Base-by-base conservation (phyloP, 2,329 filamentous ascomycete species). In the Aureobasidium sp. region DNA sequence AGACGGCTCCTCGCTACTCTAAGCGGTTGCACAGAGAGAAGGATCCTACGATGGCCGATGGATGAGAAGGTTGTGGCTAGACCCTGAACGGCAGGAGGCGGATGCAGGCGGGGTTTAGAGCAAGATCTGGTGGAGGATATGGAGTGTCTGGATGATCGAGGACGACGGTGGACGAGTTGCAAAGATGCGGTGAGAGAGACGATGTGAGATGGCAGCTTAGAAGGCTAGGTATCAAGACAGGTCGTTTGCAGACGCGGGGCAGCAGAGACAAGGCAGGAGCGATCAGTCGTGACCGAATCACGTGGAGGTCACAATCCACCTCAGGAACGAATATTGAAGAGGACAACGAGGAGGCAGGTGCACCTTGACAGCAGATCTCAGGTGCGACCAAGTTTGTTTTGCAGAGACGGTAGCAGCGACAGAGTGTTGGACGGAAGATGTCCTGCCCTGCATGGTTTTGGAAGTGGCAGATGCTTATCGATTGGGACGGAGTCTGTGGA, bases 81-180 rank as follows among this genome's bases (percentile, higher is more conserved):
- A 58, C 30, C 54, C 44, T 59, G 27, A 8, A 16, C 21, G 32
- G 44, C 21, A 25, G 36, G n/a, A n/a, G 14, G 3, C 59, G 59
- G 59, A 16, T 8, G 36, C 44, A 55, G 36, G 41, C 59, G 59
- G 49, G 37, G 41, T 61, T 61, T 45, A 61, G 39, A 49, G 27
- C 7, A 44, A 49, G 36, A 25, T 13, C 30, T 8, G 32, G 13
- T 8, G 9, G 13, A 21, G 5, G 51, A 13, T 30, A 34, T 37
- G 5, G 32, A 42, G 37, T 42, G 50, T 42, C 8, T 29, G 25
- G 25, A 32, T 6, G 25, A 11, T 21, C 6, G 36, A 42, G 5
- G 27, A 16, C 4, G 36, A 25, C 14, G 34, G 7, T 27, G 37
- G n/a, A 32, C 36, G 32, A 27, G 14, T 29, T 30, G 50, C 25